phyloP scores from a whole-genome alignment of 2,329 filamentous ascomycete genomes.

The Incumbomyces lentus region DNA sequence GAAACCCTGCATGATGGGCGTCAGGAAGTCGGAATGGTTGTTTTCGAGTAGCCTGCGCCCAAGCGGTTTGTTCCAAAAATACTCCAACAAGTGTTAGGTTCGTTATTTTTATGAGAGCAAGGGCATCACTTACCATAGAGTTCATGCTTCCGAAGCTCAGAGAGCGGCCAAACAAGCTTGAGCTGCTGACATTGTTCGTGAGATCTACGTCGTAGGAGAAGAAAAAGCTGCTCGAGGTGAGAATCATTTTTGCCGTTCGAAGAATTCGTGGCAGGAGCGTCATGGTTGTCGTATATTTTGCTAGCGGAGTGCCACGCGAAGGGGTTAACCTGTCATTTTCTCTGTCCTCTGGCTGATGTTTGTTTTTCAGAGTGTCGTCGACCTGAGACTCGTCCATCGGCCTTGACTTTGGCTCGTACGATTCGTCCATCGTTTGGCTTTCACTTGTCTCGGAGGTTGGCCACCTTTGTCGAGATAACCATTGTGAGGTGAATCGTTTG shows the following conservation, averaged over 20 bases:
- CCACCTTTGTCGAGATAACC: constrained; percentile 84
- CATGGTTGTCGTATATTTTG: constrained; percentile 26
- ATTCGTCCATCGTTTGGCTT: no score
- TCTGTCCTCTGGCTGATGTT: not conserved
- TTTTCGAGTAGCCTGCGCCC: constrained; percentile 61
- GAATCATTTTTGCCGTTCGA: constrained; percentile 71
- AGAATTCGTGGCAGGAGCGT: constrained; percentile 72
- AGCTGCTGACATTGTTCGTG: constrained; percentile 50
- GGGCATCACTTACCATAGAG: constrained; percentile 10
- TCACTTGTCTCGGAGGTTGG: not conserved
- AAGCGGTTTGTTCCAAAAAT: constrained; percentile 84
- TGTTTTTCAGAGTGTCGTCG: not conserved
- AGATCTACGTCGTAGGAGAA: constrained; percentile 94
- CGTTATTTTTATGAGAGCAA: constrained; percentile 3
- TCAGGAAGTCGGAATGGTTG: constrained; percentile 58
- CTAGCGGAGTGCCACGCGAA: not conserved
- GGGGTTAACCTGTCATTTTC: not conserved
- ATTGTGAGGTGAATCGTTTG: constrained; percentile 77
- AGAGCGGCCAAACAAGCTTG: not conserved
- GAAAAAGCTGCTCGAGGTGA: constrained; percentile 79
- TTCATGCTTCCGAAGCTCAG: constrained; percentile 8
- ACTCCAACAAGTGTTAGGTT: constrained; percentile 33
- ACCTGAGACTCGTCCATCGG: not conserved
- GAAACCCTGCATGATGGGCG: constrained; percentile 90
- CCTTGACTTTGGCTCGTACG: not conserved